Evolutionary conservation across 2,329 filamentous ascomycete species (phyloP).

Genomic region (Neurospora crassa): DNA sequence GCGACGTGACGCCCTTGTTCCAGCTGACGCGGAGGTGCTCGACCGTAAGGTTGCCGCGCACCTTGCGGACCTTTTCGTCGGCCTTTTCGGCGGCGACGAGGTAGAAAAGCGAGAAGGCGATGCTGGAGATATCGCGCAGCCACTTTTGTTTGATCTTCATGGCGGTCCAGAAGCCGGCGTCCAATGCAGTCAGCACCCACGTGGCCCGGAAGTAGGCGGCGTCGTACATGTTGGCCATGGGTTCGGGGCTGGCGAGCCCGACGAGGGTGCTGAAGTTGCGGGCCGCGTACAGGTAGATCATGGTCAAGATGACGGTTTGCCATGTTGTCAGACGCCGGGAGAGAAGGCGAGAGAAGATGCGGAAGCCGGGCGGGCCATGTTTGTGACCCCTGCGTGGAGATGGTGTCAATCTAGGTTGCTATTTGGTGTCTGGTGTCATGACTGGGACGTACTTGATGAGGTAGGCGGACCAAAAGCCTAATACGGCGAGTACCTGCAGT

Average conservation of each 20-base stretch:
- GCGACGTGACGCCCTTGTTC: conserved; percentile 80
- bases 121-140: conserved; percentile 70
- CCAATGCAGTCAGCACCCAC: conserved; percentile 89
- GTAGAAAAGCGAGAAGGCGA: conserved; percentile 84
- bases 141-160: conserved; percentile 80
- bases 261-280: conserved; percentile 92
- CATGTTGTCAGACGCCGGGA: conserved; percentile 69
- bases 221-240: conserved; percentile 88
- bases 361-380: conserved; percentile 75
- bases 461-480: conserved; percentile 86
- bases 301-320: conserved; percentile 79
- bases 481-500: conserved; percentile 82
- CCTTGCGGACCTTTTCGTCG: conserved; percentile 91
- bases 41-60: conserved; percentile 76
- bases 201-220: conserved; percentile 90
- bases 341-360: conserved; percentile 61
- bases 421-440: background rate
- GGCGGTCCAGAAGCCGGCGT: conserved; percentile 96
- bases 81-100: conserved; percentile 86
- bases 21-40: conserved; percentile 88
- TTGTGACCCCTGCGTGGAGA: conserved; percentile 58
- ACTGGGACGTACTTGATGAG: conserved; percentile 52
- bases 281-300: conserved; percentile 83
- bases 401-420: conserved; percentile 2
- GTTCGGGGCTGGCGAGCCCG: conserved; percentile 85